Conservation (phyloP, 2,329 filamentous ascomycete species). For the Colletotrichum gloeosporioides region DNA sequence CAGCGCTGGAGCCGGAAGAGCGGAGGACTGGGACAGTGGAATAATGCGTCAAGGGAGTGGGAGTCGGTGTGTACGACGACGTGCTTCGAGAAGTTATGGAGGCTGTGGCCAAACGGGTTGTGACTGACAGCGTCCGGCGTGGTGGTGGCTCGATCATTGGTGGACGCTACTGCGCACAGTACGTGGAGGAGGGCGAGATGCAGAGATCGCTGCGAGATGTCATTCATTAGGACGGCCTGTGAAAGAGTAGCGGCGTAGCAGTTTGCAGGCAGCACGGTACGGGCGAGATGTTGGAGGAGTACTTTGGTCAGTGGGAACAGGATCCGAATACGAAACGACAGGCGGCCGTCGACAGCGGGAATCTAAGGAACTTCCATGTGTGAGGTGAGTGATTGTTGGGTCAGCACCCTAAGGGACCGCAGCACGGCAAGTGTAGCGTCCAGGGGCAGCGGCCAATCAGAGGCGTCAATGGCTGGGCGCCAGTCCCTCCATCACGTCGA, state of each 20-base stretch:
- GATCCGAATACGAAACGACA: constrained; percentile 4
- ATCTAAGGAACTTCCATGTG: neutral
- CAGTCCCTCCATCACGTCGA: neutral
- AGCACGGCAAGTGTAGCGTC: neutral
- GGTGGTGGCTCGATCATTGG: neutral
- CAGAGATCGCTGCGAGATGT: neutral
- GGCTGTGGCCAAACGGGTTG: neutral
- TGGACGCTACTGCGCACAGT: neutral
- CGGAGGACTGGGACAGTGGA: neutral
- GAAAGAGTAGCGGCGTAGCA: neutral
- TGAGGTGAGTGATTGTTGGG: neutral
- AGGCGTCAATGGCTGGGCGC: neutral
- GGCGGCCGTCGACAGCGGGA: neutral
- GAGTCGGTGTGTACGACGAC: neutral
- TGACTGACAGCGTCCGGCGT: neutral
- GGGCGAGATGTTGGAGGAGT: neutral
- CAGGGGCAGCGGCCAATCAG: neutral
- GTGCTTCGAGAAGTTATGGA: neutral
- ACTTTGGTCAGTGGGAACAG: neutral
- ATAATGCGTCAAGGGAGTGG: neutral
- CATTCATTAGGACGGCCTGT: neutral
- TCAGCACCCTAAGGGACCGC: neutral
- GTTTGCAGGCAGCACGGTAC: neutral
- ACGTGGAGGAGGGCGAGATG: neutral
- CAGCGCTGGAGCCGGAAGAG: neutral